Percentiles rank a stretch among this genome's conserved stretches.
These are phyloP conservation scores for Hypoxylon sp. DNA, from an alignment of 2,329 filamentous ascomycete genomes.

Conservation along the genomic window DNA sequence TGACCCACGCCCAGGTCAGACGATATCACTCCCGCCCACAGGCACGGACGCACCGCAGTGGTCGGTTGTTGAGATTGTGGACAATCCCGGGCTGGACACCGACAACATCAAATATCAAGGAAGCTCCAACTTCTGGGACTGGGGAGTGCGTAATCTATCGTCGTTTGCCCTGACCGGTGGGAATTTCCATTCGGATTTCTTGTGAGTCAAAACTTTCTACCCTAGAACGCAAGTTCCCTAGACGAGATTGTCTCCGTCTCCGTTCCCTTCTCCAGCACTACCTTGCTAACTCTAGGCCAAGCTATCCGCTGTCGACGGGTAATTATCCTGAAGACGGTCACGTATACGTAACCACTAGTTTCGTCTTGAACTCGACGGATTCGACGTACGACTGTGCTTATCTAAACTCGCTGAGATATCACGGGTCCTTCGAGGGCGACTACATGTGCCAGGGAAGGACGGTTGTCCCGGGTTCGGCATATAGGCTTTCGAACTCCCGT, in stretches of 20 bases:
- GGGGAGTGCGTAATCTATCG: constrained; percentile 27
- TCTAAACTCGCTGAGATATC: constrained; percentile 25
- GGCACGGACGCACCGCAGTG: constrained; percentile 34
- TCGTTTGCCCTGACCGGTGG: constrained; percentile 17
- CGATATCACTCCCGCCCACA: constrained; percentile 27
- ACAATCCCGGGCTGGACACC: constrained; percentile 20
- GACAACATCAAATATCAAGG: constrained; percentile 28
- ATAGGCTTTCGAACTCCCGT: constrained; percentile 8
- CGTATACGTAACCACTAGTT: constrained; percentile 29
- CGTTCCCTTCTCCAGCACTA: background rate
- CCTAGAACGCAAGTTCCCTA: background rate
- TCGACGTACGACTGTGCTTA: constrained; percentile 29
- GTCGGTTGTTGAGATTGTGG: constrained; percentile 27
- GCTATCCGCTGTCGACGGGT: constrained; percentile 13
- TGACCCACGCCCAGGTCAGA: constrained; percentile 24
- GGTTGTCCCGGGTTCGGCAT: constrained; percentile 13
- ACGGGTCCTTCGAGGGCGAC: constrained; percentile 26
- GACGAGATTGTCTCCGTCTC: background rate
- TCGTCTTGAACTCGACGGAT: constrained; percentile 33
- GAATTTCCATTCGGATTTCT: constrained; percentile 34
- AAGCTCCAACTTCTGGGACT: constrained; percentile 30
- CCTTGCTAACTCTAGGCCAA: constrained; percentile 6
- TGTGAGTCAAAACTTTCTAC: constrained; percentile 18
- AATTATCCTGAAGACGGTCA: constrained; percentile 15
- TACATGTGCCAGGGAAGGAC: constrained; percentile 32